phyloP scores from a whole-genome alignment of 2,329 filamentous ascomycete species.

The Monosporascus sp. region DNA sequence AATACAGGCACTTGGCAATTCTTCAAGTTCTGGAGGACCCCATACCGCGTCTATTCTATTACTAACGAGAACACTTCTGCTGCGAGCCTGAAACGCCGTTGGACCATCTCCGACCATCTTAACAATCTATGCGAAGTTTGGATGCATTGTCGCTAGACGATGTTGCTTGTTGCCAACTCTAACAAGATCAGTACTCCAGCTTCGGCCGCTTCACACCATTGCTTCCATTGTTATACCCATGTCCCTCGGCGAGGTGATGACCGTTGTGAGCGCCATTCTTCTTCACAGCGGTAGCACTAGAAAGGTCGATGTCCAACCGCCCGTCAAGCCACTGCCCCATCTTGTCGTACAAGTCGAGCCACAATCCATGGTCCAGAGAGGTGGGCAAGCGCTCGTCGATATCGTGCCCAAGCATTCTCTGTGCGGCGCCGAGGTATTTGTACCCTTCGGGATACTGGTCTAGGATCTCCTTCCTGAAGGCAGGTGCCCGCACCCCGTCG shows the following conservation, averaged over 20 bases:
- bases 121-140: not conserved
- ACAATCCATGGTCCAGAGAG: constrained; percentile 28
- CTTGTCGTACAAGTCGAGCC: constrained; percentile 37
- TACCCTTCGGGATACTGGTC: constrained; percentile 39
- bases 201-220: not conserved
- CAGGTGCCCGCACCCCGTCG: constrained; percentile 35
- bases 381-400: constrained; percentile 38
- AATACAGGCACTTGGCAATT: no score
- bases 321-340: constrained; percentile 27
- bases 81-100: no score
- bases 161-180: no score
- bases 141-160: not conserved
- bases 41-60: no score
- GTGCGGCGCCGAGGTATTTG: constrained; percentile 41
- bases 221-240: not conserved
- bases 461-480: constrained; percentile 33
- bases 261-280: constrained; percentile 6
- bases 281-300: constrained; percentile 8
- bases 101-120: not conserved
- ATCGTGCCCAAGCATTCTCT: constrained; percentile 40
- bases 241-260: not conserved
- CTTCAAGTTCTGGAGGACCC: no score
- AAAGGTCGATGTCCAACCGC: constrained; percentile 20
- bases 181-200: not conserved
- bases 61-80: no score